Evolutionary conservation across 495 filamentous ascomycete species (phyloP), one percentile per base, ranked within the genome.

Genomic region (Aspergillus mulundensis): DNA sequence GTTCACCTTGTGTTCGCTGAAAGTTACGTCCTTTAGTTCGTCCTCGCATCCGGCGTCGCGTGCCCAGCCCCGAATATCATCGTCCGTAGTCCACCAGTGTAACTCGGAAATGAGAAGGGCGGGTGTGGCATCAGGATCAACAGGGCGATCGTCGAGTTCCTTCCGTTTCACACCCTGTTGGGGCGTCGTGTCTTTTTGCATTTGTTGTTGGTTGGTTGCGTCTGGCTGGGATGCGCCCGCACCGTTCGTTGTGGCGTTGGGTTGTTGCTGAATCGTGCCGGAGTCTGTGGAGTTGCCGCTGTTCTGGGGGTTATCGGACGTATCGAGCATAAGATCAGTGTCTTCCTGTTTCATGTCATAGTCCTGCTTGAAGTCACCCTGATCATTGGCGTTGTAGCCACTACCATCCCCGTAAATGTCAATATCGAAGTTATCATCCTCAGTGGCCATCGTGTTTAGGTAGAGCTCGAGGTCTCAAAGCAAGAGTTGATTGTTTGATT

Each of bases 1-100:
- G 63, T 98, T 98, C 14, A 97, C 91, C 70, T 98, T 98, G 71
- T 97, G 94, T 67, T 98, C 94, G 58, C 87, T 95, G 63, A 97
- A 97, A 0, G 92, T 95, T 41, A 97, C 85, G 53, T 96, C 93
- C 64, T 90, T 90, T 19, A 98, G 77, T 63, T 95, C 90, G 43
- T 84, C 80, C 66, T 97, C 94, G 59, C 82, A 87, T 8, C 77
- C 79, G 25, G 86, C 87, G 56, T 88, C 77, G 59, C 84, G 83
- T 11, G 87, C 81, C 92, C 91, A 96, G 53, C 88, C 90, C 44
- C 94, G 87, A 55, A 98, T 82, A 58, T 96, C 90, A 63, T 98
- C 94, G 61, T 98, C 94, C 14, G 88, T 97, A 24, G 85, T 89
- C 92, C 92, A 97, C 95, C 95, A 97, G 70, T 87, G 85, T 12